phyloP scores from a whole-genome alignment of 768 basidiomycete genomes.

The Tricholoma bakamatsutake region DNA sequence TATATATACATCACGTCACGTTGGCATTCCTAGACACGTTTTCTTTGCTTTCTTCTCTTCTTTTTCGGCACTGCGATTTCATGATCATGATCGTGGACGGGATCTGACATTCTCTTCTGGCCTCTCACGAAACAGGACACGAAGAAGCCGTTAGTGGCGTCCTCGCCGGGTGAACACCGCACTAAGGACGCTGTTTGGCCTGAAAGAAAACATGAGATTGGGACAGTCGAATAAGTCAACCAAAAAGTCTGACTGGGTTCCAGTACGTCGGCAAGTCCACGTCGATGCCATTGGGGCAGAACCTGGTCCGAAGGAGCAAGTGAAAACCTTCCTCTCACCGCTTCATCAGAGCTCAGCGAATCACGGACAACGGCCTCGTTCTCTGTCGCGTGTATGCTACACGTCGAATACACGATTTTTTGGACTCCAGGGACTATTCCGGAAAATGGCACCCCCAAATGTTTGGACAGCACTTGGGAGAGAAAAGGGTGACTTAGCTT shows the following conservation, averaged over 20 bases:
- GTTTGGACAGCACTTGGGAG: conserved; percentile 2
- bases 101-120: conserved; percentile 20
- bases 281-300: conserved; percentile 75
- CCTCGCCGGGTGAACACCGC: conserved; percentile 74
- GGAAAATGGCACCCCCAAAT: conserved; percentile 5
- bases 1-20: not conserved
- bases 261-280: conserved; percentile 69
- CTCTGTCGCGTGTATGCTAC: conserved; percentile 85
- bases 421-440: conserved; percentile 64
- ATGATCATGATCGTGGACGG: conserved; percentile 13
- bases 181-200: conserved; percentile 56
- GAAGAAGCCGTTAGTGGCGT: conserved; percentile 95
- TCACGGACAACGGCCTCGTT: conserved; percentile 87
- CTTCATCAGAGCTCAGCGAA: conserved; percentile 70
- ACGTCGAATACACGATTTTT: conserved; percentile 96
- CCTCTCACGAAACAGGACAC: conserved; percentile 78
- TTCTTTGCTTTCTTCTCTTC: conserved; percentile 17
- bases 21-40: not conserved
- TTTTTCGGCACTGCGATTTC: conserved; percentile 6
- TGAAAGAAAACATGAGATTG: conserved; percentile 18
- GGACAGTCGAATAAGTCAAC: not conserved
- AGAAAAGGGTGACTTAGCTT: conserved; percentile 16
- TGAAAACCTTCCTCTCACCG: conserved; percentile 48
- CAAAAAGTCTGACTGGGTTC: conserved; percentile 38
- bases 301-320: conserved; percentile 66